Evolutionary conservation across 1,284 basidiomycete species (phyloP), one percentile per base, ranked within the genome.

Genomic region (Puccinia hordei): DNA sequence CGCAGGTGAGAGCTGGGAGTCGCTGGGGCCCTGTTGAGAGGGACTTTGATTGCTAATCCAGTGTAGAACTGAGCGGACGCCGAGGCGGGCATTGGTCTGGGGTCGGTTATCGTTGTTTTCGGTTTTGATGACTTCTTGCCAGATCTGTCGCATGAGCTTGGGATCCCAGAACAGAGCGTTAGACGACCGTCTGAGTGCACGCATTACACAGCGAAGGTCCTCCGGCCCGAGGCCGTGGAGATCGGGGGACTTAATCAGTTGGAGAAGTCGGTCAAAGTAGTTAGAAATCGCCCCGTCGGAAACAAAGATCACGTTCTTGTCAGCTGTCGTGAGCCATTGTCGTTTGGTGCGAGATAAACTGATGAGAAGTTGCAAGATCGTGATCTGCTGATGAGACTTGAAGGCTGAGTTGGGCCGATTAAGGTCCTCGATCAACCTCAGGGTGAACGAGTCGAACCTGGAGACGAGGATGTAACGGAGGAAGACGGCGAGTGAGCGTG

Each of bases 41-140:
- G 55, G 22, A 5, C 30, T 9, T 51, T 69, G 22, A 44, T 69
- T 69, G 59, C 55, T 51, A 17, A 77, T 55, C 61, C 63, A 77
- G 41, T 68, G 61, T 6, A 77, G 49, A 12, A 77, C 51, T 0
- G 61, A 66, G 65, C 75, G 61, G n/a, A 68, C 35, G 27, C 75
- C 65, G 2, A 77, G 53, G 22, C 61, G 27, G n/a, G 75, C 65
- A 57, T 77, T 49, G 35, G 75, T 68, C 3, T 19, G 27, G 5
- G 22, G 38, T 41, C 65, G 41, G 53, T 77, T 77, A 53, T 77
- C 75, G 41, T 77, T 77, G 1, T 51, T 69, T 69, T 51, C 49
- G n/a, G 75, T 55, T 38, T 69, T 38, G 55, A 51, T 79, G 49
- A 79, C 72, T 38, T 71, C 38, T 55, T 41, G 35, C 77, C 77